Evolutionary conservation across 108 stramenopile species (phyloP).

Genomic region (Nitzschia sp.): DNA sequence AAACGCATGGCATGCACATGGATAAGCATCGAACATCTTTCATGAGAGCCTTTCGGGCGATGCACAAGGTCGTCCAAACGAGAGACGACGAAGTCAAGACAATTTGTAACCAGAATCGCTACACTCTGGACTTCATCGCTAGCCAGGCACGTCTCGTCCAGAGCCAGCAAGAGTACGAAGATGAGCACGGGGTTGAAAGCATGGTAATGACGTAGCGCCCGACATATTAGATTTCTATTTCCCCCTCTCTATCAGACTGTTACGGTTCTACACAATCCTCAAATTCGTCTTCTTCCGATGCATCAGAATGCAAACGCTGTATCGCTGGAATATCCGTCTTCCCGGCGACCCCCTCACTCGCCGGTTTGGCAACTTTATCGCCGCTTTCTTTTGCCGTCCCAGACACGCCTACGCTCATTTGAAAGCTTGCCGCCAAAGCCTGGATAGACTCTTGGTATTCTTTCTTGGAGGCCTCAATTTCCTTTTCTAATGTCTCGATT

Average conservation of each 20-base stretch:
- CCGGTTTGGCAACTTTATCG: not conserved
- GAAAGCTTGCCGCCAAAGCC: conserved; percentile 9
- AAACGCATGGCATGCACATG: conserved; percentile 78
- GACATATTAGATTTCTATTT: too few relatives aligned
- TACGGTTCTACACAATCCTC: conserved; percentile 9
- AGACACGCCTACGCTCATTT: not conserved
- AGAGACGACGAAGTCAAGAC: conserved; percentile 73
- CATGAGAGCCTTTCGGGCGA: conserved; percentile 79
- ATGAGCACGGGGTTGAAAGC: not conserved
- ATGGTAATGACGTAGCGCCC: not conserved
- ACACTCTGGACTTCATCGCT: conserved; percentile 75
- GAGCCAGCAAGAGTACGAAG: not conserved
- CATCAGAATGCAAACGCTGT: not conserved
- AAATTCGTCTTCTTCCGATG: not conserved
- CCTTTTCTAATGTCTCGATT: not conserved
- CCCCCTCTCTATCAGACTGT: too few relatives aligned
- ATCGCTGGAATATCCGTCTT: not conserved
- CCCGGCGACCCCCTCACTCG: not conserved
- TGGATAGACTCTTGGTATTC: conserved; percentile 15
- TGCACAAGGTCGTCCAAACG: conserved; percentile 73
- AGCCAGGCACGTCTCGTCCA: conserved; percentile 45
- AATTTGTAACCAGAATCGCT: conserved; percentile 80
- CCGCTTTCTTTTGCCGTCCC: not conserved
- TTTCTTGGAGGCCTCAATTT: conserved; percentile 1
- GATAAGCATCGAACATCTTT: conserved; percentile 75